Conservation (phyloP, 1,139 yeast genomes). For the Kazachstania sp. region DNA sequence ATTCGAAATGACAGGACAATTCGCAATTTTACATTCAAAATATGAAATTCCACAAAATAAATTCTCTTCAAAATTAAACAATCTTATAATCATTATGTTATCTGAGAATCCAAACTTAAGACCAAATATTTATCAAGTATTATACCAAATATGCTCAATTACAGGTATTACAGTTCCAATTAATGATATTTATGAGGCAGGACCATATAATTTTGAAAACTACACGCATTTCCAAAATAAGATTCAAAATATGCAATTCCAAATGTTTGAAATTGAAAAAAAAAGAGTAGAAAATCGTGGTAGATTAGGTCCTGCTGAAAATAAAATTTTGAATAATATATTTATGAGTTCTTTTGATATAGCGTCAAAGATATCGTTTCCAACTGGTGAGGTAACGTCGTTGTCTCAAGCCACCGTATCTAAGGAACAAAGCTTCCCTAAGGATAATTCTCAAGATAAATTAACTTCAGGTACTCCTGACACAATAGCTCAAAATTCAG, state of each 20-base stretch:
- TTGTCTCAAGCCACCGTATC: background rate
- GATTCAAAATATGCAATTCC: slow-evolving; percentile 28
- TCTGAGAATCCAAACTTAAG: slow-evolving; percentile 73
- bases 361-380: slow-evolving; percentile 23
- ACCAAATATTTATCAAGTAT: slow-evolving; percentile 80
- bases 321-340: slow-evolving; percentile 19
- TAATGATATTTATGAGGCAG: slow-evolving; percentile 32
- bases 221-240: slow-evolving; percentile 33
- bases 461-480: background rate
- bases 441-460: background rate
- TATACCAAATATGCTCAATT: slow-evolving; percentile 58
- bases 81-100: slow-evolving; percentile 68
- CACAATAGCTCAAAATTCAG: background rate
- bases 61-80: slow-evolving; percentile 56
- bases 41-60: slow-evolving; percentile 45
- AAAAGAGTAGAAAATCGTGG: slow-evolving; percentile 19
- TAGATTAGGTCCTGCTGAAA: slow-evolving; percentile 11
- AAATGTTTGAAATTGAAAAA: slow-evolving; percentile 23
- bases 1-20: slow-evolving; percentile 70
- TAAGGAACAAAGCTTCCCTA: background rate
- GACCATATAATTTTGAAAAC: slow-evolving; percentile 35
- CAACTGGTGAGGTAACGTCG: slow-evolving; percentile 6
- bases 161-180: slow-evolving; percentile 49
- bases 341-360: slow-evolving; percentile 26
- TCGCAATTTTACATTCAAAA: slow-evolving; percentile 56